phyloP scores from a whole-genome alignment of 306 rosid genomes.

The Cajanus cajan region DNA sequence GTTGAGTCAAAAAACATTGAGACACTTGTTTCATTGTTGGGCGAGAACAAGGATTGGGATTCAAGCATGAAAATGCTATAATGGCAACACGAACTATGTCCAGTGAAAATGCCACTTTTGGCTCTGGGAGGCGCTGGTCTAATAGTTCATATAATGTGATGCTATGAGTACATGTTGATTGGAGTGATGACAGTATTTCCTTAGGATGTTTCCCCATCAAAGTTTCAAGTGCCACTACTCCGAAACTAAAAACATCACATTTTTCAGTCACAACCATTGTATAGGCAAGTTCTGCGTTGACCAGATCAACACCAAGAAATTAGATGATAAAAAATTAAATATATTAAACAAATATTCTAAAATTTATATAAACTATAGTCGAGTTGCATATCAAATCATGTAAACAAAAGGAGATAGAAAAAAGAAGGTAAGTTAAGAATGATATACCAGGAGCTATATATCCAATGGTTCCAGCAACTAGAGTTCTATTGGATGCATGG shows the following conservation, averaged over 20 bases:
- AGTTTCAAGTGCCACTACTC: slow-evolving; percentile 26
- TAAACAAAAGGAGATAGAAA: no score
- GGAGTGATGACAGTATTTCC: slow-evolving; percentile 5
- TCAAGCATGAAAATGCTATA: not conserved
- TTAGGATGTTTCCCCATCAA: slow-evolving; percentile 23
- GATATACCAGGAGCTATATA: no score
- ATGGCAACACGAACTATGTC: not conserved
- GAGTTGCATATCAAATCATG: not conserved
- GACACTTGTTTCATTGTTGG: slow-evolving; percentile 21
- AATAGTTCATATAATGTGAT: not conserved
- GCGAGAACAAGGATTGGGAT: not conserved
- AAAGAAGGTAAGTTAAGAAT: no score
- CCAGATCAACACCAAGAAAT: not conserved
- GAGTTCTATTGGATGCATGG: no score
- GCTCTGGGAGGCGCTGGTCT: slow-evolving; percentile 1
- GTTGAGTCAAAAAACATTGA: not conserved
- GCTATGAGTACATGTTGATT: not conserved
- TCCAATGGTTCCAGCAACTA: no score
- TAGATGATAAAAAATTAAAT: not conserved
- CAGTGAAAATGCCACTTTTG: not conserved
- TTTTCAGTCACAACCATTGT: slow-evolving; percentile 19
- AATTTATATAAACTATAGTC: no score
- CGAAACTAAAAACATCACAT: slow-evolving; percentile 35
- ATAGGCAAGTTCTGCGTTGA: slow-evolving; percentile 18
- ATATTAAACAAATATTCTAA: no score